Conservation (phyloP, 2,329 filamentous ascomycete species). For the Colletotrichum melonis region DNA sequence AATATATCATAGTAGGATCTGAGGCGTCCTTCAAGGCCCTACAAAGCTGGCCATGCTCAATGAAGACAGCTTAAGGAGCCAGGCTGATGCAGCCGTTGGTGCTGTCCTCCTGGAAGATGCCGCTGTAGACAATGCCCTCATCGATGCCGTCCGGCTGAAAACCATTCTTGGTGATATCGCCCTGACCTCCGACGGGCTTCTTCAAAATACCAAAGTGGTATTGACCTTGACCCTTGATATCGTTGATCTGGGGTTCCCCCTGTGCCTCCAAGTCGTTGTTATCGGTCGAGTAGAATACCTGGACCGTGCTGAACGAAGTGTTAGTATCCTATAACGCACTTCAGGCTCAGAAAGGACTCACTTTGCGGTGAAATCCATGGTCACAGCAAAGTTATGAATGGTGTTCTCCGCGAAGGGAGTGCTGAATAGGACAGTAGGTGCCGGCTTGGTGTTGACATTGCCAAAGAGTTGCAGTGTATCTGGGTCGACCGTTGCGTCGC, state of each 20-base stretch:
- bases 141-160: conserved; percentile 60
- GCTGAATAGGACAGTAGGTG: conserved; percentile 58
- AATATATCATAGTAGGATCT: neutral
- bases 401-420: conserved; percentile 59
- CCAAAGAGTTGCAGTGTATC: conserved; percentile 58
- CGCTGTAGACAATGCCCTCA: conserved; percentile 64
- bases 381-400: conserved; percentile 74
- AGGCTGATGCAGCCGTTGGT: conserved; percentile 37
- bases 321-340: neutral
- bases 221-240: conserved; percentile 68
- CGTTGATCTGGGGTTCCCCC: conserved; percentile 58
- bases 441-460: conserved; percentile 53
- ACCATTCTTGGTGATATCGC: conserved; percentile 58
- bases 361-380: conserved; percentile 67
- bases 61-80: neutral
- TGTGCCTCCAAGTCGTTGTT: conserved; percentile 56
- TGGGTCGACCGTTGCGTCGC: conserved; percentile 44
- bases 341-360: conserved; percentile 45
- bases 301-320: conserved; percentile 57
- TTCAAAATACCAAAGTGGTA: conserved; percentile 73
- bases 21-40: neutral
- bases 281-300: conserved; percentile 67
- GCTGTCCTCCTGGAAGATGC: conserved; percentile 65
- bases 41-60: neutral
- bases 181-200: conserved; percentile 61